Conservation (phyloP, 768 basidiomycete species). For the Macrolepiota dolichaula region DNA sequence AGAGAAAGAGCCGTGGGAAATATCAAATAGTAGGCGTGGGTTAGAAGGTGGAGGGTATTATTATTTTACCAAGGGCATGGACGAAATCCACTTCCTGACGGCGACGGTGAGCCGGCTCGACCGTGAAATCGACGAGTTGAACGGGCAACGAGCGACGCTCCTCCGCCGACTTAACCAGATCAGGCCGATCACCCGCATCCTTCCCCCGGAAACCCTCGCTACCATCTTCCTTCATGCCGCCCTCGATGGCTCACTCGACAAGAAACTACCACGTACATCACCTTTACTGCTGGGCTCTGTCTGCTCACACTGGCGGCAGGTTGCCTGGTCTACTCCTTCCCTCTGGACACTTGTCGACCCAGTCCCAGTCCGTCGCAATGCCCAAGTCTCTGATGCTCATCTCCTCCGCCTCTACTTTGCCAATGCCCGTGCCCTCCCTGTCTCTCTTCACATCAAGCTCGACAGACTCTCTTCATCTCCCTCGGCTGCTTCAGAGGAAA, state of each 20-base stretch:
- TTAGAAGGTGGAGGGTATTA: neutral
- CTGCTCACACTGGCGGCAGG: constrained; percentile 1
- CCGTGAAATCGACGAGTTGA: neutral
- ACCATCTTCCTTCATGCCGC: neutral
- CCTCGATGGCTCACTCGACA: neutral
- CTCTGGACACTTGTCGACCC: constrained; percentile 1
- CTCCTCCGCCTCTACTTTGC: constrained; percentile 7
- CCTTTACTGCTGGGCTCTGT: constrained; percentile 1
- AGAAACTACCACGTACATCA: neutral
- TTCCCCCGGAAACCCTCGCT: constrained; percentile 10
- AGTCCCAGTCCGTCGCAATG: constrained; percentile 3
- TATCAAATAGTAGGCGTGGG: neutral
- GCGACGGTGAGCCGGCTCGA: constrained; percentile 2
- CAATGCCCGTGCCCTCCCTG: constrained; percentile 9
- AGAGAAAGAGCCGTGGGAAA: neutral
- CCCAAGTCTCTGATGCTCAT: neutral
- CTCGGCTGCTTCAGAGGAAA: constrained; percentile 1
- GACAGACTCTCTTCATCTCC: constrained; percentile 7
- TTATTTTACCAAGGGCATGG: neutral
- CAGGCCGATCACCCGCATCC: neutral
- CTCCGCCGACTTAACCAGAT: constrained; percentile 7
- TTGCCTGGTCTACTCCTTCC: neutral
- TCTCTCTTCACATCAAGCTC: constrained; percentile 8
- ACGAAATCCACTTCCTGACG: neutral
- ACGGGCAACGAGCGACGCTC: neutral